Evolutionary conservation across 163 green algal species (phyloP).

Genomic region (Chloromonas sp.): DNA sequence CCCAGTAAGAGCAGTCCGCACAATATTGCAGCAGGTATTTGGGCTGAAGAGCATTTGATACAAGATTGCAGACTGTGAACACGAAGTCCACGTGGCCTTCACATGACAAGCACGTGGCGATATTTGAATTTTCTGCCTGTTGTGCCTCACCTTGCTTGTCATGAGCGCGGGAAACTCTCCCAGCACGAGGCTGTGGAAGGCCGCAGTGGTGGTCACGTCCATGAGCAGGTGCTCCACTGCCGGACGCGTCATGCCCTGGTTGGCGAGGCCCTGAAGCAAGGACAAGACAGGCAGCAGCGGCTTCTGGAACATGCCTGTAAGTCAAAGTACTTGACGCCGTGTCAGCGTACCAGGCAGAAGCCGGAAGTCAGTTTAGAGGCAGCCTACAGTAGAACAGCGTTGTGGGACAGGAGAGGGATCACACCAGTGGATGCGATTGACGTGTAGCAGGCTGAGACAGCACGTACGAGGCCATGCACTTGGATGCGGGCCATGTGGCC

Average conservation of each 20-base stretch:
- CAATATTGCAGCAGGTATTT: no score
- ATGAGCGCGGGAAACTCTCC: constrained; percentile 49
- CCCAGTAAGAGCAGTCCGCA: neutral
- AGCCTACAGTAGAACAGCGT: no score
- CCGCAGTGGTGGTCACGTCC: constrained; percentile 45
- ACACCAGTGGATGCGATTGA: no score
- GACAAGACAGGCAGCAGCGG: neutral
- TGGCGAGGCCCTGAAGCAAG: neutral
- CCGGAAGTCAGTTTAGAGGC: neutral
- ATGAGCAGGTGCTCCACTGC: constrained; percentile 36
- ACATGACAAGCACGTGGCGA: neutral
- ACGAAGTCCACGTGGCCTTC: no score
- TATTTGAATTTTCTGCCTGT: neutral
- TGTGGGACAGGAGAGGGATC: no score
- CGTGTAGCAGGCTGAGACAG: no score
- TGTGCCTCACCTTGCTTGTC: neutral
- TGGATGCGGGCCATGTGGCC: no score
- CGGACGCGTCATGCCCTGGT: constrained; percentile 21
- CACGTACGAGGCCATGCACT: no score
- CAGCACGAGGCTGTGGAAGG: constrained; percentile 55
- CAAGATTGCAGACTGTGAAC: no score
- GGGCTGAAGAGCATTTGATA: no score
- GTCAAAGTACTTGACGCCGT: neutral
- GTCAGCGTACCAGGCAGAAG: neutral
- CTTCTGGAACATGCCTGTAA: no score